Evolutionary conservation across 768 basidiomycete genomes (phyloP).

Genomic region (Gautieria morchelliformis): DNA sequence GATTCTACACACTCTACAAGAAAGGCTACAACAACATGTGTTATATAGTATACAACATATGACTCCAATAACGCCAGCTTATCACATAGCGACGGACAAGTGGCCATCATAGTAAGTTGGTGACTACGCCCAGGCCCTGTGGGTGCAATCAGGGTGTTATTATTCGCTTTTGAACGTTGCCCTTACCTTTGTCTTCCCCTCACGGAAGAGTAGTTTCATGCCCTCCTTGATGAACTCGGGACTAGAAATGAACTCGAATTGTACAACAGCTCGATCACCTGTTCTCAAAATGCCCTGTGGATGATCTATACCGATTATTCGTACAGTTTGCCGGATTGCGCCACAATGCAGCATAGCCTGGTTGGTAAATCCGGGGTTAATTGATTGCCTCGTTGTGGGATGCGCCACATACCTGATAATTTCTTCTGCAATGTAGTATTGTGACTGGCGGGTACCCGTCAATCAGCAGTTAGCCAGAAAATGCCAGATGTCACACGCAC

Average conservation of each 20-base stretch:
- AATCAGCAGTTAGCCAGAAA: neutral
- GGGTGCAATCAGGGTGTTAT: neutral
- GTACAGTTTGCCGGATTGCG: conserved; percentile 84
- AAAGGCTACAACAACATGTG: neutral
- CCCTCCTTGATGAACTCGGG: conserved; percentile 91
- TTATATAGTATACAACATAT: too few species aligned
- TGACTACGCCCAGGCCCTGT: conserved; percentile 20
- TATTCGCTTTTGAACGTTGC: neutral
- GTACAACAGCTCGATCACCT: conserved; percentile 90
- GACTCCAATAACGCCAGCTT: too few species aligned
- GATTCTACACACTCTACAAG: neutral
- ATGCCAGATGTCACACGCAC: conserved; percentile 32
- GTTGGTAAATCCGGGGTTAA: neutral
- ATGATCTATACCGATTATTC: conserved; percentile 85
- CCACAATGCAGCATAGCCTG: conserved; percentile 93
- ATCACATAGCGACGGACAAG: neutral
- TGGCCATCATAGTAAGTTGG: conserved; percentile 13
- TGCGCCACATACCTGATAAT: conserved; percentile 63
- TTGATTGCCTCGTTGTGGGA: neutral
- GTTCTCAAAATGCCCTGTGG: conserved; percentile 85
- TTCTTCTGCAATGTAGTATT: conserved; percentile 88
- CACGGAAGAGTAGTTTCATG: conserved; percentile 87
- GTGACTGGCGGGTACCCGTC: conserved; percentile 38
- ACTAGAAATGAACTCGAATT: conserved; percentile 88
- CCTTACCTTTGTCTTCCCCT: conserved; percentile 87